Percentiles rank a stretch among this genome's conserved stretches.
Conservation (phyloP, 2,329 filamentous ascomycete species). For the Colletotrichum simmondsii region DNA sequence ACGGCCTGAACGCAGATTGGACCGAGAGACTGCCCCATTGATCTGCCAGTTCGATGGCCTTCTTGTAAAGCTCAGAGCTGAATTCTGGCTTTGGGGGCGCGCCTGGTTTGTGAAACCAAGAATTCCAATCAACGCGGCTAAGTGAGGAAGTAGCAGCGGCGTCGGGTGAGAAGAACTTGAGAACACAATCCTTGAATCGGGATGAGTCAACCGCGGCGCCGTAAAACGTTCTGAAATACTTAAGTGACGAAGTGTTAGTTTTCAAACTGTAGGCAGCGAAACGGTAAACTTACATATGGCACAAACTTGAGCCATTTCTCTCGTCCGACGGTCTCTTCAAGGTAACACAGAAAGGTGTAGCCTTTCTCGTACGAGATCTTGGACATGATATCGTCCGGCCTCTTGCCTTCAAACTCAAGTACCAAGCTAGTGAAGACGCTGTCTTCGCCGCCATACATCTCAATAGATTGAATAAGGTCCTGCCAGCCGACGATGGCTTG, state of each 20-base stretch:
- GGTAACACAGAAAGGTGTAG: slow-evolving; percentile 11
- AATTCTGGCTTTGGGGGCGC: slow-evolving; percentile 10
- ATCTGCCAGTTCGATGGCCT: background rate
- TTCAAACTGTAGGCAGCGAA: background rate
- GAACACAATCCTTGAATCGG: slow-evolving; percentile 5
- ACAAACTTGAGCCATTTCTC: slow-evolving; percentile 22
- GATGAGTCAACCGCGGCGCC: slow-evolving; percentile 1
- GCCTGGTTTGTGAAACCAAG: slow-evolving; percentile 8
- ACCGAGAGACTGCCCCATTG: background rate
- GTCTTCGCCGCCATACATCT: background rate
- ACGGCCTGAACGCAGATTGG: background rate
- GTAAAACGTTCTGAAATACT: slow-evolving; percentile 19
- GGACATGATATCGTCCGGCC: slow-evolving; percentile 22
- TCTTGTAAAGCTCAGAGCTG: background rate
- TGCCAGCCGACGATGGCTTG: slow-evolving; percentile 22
- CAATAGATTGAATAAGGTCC: slow-evolving; percentile 15
- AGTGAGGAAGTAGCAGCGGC: background rate
- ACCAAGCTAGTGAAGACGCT: slow-evolving; percentile 13
- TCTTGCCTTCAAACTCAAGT: slow-evolving; percentile 4
- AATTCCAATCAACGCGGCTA: background rate
- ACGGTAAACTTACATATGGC: background rate
- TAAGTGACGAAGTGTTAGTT: background rate
- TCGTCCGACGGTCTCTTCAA: slow-evolving; percentile 5
- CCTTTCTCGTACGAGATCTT: slow-evolving; percentile 25
- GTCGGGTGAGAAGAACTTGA: slow-evolving; percentile 7